phyloP scores from a whole-genome alignment of 306 rosid genomes.

The Gillenia trifoliata region DNA sequence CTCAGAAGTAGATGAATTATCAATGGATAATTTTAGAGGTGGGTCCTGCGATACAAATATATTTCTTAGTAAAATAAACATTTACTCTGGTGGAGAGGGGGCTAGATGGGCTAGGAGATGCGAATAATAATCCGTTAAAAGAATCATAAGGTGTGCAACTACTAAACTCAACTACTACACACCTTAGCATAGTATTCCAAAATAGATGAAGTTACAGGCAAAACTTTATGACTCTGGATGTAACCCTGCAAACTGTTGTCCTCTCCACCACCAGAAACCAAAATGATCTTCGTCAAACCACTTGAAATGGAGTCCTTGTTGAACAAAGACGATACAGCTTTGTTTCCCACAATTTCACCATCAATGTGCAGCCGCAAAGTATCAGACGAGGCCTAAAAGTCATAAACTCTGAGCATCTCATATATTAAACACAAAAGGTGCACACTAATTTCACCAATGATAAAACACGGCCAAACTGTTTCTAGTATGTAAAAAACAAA shows the following conservation, averaged over 20 bases:
- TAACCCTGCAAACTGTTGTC: slow-evolving; percentile 48
- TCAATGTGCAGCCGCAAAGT: slow-evolving; percentile 60
- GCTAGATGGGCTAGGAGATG: not conserved
- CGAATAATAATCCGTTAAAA: not conserved
- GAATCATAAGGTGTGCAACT: slow-evolving; percentile 18
- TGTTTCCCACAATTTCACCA: slow-evolving; percentile 56
- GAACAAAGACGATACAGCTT: slow-evolving; percentile 32
- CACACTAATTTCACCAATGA: not conserved
- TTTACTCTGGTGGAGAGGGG: not conserved
- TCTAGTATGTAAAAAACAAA: not conserved
- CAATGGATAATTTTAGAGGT: slow-evolving; percentile 74
- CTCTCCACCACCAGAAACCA: slow-evolving; percentile 54
- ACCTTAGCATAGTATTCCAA: slow-evolving; percentile 60
- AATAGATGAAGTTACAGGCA: slow-evolving; percentile 37
- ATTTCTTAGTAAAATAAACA: slow-evolving; percentile 18
- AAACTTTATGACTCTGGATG: slow-evolving; percentile 55
- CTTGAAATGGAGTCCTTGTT: slow-evolving; percentile 32
- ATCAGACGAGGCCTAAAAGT: slow-evolving; percentile 56
- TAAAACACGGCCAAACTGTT: not conserved
- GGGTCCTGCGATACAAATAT: slow-evolving; percentile 55
- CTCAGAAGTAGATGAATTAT: slow-evolving; percentile 68
- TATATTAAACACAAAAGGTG: not conserved
- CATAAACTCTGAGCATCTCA: slow-evolving; percentile 19
- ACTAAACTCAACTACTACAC: slow-evolving; percentile 5
- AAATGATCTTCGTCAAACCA: slow-evolving; percentile 35